Percentiles rank a stretch among this genome's conserved stretches.
These are phyloP conservation scores for Neofusicoccum cordaticola DNA, from an alignment of 2,329 filamentous ascomycete species.

Conservation along the genomic window DNA sequence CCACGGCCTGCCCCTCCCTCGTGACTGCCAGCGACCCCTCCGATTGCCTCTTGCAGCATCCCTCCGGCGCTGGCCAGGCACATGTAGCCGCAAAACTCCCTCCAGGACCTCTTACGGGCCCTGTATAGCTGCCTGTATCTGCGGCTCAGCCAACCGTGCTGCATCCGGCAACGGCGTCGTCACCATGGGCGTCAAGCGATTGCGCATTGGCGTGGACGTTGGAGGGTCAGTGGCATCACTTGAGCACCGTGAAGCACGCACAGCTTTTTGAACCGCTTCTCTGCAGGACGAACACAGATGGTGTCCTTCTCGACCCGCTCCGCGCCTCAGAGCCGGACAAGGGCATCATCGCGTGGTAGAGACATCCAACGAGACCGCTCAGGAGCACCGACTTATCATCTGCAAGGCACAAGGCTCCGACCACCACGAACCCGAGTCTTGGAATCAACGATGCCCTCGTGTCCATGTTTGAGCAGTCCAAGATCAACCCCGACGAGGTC, in stretches of 20 bases:
- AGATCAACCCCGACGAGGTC: slow-evolving; percentile 16
- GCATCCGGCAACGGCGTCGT: background rate
- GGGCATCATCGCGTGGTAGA: slow-evolving; percentile 19
- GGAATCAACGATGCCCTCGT: slow-evolving; percentile 41
- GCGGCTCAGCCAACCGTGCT: slow-evolving; percentile 1
- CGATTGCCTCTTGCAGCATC: background rate
- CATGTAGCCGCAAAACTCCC: background rate
- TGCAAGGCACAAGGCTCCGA: slow-evolving; percentile 34
- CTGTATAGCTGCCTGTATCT: background rate
- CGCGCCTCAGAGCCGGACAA: slow-evolving; percentile 25
- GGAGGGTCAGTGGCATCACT: slow-evolving; percentile 26
- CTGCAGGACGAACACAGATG: slow-evolving; percentile 36
- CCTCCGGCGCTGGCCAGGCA: background rate
- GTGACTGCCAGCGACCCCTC: background rate
- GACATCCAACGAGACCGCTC: no score
- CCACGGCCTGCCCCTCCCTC: background rate
- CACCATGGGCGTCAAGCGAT: background rate
- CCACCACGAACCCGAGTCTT: slow-evolving; percentile 41
- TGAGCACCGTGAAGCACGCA: no score
- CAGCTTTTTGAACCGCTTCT: background rate
- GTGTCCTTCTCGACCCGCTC: slow-evolving; percentile 30
- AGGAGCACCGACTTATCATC: background rate
- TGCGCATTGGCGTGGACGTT: slow-evolving; percentile 36
- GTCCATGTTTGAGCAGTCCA: slow-evolving; percentile 34
- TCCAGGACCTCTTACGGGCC: no score